Evolutionary conservation across 805 yeast species (phyloP).

Genomic region (Candida montana): DNA sequence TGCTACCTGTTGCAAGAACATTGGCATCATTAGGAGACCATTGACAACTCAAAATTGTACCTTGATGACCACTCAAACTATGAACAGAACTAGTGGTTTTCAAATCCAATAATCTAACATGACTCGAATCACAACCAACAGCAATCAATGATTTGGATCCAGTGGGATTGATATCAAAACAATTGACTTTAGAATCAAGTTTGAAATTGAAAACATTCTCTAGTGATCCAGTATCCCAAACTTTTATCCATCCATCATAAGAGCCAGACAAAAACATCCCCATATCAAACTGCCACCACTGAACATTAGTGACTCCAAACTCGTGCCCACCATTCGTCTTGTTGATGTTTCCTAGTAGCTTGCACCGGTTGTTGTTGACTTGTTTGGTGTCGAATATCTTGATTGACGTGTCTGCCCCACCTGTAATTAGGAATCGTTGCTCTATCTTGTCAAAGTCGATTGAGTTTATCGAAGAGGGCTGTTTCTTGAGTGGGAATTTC

Average conservation of each 20-base stretch:
- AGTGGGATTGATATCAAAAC: slow-evolving; percentile 54
- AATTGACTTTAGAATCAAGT: slow-evolving; percentile 55
- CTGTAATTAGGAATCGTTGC: slow-evolving; percentile 52
- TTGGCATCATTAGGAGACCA: slow-evolving; percentile 70
- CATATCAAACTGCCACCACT: slow-evolving; percentile 88
- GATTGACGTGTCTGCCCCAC: slow-evolving; percentile 66
- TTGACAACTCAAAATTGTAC: slow-evolving; percentile 49
- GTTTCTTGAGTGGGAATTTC: slow-evolving; percentile 15
- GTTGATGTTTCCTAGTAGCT: slow-evolving; percentile 17
- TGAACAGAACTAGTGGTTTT: slow-evolving; percentile 72
- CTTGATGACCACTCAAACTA: slow-evolving; percentile 54
- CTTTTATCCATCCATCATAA: slow-evolving; percentile 66
- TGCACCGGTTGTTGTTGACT: neutral
- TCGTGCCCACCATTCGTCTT: slow-evolving; percentile 43
- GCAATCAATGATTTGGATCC: slow-evolving; percentile 53
- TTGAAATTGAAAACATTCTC: slow-evolving; percentile 64
- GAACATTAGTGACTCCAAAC: slow-evolving; percentile 66
- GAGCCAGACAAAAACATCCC: slow-evolving; percentile 84
- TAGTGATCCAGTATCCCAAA: slow-evolving; percentile 75
- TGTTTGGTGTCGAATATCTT: slow-evolving; percentile 52
- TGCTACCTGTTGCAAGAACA: slow-evolving; percentile 72
- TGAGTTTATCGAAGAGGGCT: slow-evolving; percentile 43
- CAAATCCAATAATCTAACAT: slow-evolving; percentile 65
- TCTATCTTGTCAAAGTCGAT: slow-evolving; percentile 48
- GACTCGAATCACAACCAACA: slow-evolving; percentile 65